These are phyloP conservation scores for Russula emetica DNA, from an alignment of 768 basidiomycete genomes.

Conservation along the genomic window DNA sequence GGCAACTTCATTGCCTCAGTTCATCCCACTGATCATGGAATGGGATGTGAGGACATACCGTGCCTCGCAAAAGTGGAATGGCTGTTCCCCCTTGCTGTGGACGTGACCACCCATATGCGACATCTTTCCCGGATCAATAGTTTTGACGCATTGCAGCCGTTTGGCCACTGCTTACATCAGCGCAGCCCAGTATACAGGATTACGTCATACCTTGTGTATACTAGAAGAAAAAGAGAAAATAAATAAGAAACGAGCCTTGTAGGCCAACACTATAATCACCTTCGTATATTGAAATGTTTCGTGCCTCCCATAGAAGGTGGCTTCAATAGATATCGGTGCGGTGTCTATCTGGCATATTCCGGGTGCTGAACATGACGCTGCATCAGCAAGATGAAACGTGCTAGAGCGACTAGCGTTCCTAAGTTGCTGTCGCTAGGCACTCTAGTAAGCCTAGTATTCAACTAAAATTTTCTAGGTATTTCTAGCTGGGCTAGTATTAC, in stretches of 20 bases:
- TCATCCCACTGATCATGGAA: neutral
- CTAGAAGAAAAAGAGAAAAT: conserved; percentile 31
- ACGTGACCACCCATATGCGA: conserved; percentile 47
- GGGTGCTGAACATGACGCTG: conserved; percentile 38
- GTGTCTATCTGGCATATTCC: conserved; percentile 60
- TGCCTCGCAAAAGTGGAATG: conserved; percentile 53
- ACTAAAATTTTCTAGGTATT: no score
- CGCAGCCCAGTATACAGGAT: no score
- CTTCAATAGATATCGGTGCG: conserved; percentile 54
- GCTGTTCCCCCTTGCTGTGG: conserved; percentile 43
- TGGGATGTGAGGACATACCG: conserved; percentile 34
- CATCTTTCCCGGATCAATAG: conserved; percentile 42
- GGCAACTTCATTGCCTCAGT: conserved; percentile 39
- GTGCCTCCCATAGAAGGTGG: conserved; percentile 56
- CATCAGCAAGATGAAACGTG: no score
- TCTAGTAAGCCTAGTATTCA: no score
- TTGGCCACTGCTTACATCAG: conserved; percentile 40
- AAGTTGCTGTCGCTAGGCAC: no score
- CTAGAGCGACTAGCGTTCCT: no score
- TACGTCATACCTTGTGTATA: conserved; percentile 48
- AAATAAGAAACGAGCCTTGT: neutral
- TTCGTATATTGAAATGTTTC: conserved; percentile 65
- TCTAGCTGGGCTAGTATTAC: no score
- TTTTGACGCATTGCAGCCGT: conserved; percentile 47
- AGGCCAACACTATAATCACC: conserved; percentile 34